These are phyloP conservation scores for Clarireedia paspali DNA, from an alignment of 2,329 filamentous ascomycete species.

Conservation along the genomic window DNA sequence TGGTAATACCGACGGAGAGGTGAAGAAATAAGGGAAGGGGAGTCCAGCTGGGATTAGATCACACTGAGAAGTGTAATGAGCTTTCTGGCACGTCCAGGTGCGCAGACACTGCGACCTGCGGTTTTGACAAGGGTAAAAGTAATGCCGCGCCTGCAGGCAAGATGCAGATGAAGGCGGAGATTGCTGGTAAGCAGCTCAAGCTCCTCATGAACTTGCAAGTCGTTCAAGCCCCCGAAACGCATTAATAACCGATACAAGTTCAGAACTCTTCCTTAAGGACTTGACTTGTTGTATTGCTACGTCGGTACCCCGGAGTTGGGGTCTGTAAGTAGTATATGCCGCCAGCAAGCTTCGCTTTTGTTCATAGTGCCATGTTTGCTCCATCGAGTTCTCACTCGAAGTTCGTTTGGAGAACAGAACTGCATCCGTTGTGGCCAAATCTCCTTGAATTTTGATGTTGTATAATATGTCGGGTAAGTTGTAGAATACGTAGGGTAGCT, in stretches of 20 bases:
- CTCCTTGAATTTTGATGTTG: no score
- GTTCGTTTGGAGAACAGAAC: not conserved
- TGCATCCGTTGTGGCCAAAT: not conserved
- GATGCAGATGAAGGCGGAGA: conserved; percentile 5
- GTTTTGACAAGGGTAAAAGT: conserved; percentile 14
- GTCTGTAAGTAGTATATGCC: not conserved
- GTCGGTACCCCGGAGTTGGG: not conserved
- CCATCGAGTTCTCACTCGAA: not conserved
- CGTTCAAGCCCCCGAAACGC: no score
- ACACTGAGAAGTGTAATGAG: conserved; percentile 11
- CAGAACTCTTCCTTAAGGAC: no score
- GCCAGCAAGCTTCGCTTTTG: not conserved
- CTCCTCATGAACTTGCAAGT: no score
- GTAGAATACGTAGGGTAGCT: no score
- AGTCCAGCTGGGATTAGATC: conserved; percentile 13
- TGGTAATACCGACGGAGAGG: conserved; percentile 19
- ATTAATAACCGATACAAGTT: no score
- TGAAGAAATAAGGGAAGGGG: conserved; percentile 16
- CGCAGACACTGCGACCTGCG: conserved; percentile 1
- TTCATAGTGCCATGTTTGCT: no score
- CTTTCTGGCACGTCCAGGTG: conserved; percentile 13
- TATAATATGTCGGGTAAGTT: no score
- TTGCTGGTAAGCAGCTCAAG: not conserved
- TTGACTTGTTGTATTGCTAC: not conserved
- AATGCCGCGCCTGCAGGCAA: not conserved